Evolutionary conservation across 805 yeast species (phyloP), one percentile per base, ranked within the genome.

Genomic region (Candida lessepsii): DNA sequence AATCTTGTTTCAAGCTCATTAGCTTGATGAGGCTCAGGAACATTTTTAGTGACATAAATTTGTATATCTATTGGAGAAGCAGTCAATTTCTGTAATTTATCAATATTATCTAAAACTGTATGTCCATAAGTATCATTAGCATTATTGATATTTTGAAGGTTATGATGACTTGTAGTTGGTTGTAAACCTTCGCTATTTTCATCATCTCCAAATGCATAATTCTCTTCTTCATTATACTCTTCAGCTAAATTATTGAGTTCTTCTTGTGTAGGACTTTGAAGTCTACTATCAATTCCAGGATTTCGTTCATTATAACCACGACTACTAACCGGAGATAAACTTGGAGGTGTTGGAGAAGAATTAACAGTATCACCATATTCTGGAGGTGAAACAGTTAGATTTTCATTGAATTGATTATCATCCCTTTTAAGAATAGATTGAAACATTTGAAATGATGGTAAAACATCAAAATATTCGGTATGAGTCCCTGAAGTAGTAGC

Each of bases 361-460:
- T 57, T 53, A 9, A 50, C 25, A 2, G 56, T 48, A 31, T 62
- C 72, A 3, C 65, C 69, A 41, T 70, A 68, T 2, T 39, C 54
- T 4, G 75, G 75, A 2, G 73, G 72, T 4, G 42, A 30, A 0
- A 58, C 58, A 14, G 54, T 41, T 10, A 58, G 47, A 37, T 61
- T 55, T 41, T 69, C 73, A 37, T 53, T 55, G 37, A 67, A 66
- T 42, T 69, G 71, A 21, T 49, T 48, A 39, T 63, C 68, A 53
- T 72, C 53, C 55, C 78, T 39, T 52, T 68, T 46, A 61, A 73
- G 48, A 51, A 72, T 59, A 50, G 74, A 71, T 49, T 77, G 80
- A 51, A 78, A 80, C 81, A 82, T 77, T 46, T 81, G 84, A 51
- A 81, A 82, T 0, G 86, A 79, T 0, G 87, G 89, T 25, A 82